phyloP scores from a whole-genome alignment of 306 rosid genomes.

The Rosa chinensis region DNA sequence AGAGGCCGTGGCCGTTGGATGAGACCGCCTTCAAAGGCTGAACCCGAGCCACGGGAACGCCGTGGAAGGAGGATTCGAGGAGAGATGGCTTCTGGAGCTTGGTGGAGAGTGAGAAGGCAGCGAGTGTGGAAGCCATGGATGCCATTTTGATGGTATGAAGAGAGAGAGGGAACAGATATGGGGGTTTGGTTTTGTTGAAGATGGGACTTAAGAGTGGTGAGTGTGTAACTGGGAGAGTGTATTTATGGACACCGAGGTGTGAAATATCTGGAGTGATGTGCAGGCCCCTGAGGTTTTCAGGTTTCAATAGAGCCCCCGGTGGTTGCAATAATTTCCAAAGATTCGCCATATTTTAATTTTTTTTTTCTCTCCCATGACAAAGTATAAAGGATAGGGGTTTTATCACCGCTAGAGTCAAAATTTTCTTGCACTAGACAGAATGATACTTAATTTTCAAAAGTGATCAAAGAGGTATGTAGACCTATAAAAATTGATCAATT shows the following conservation, averaged over 20 bases:
- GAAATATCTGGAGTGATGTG: slow-evolving; percentile 17
- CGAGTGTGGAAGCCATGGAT: slow-evolving; percentile 51
- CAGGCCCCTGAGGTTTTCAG: not conserved
- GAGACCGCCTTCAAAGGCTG: slow-evolving; percentile 19
- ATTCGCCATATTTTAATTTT: no score
- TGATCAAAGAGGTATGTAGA: no score
- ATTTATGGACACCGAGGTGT: slow-evolving; percentile 5
- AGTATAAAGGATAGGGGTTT: no score
- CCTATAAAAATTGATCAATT: no score
- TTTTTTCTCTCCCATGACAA: no score
- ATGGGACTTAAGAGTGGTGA: not conserved
- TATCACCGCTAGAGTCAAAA: no score
- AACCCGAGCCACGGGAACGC: slow-evolving; percentile 31
- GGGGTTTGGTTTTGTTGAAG: not conserved
- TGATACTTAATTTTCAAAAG: no score
- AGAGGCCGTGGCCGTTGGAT: slow-evolving; percentile 1
- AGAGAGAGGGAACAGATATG: no score
- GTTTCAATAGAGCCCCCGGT: not conserved
- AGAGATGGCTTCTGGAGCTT: slow-evolving; percentile 35
- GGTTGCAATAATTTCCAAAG: not conserved
- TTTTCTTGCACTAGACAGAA: no score
- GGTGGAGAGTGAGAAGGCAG: slow-evolving; percentile 42
- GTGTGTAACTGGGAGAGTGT: not conserved
- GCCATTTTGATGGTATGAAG: slow-evolving; percentile 4
- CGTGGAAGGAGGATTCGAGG: slow-evolving; percentile 44